Evolutionary conservation across 75 land plant species (phyloP).

Genomic region (Cupressus sempervirens): DNA sequence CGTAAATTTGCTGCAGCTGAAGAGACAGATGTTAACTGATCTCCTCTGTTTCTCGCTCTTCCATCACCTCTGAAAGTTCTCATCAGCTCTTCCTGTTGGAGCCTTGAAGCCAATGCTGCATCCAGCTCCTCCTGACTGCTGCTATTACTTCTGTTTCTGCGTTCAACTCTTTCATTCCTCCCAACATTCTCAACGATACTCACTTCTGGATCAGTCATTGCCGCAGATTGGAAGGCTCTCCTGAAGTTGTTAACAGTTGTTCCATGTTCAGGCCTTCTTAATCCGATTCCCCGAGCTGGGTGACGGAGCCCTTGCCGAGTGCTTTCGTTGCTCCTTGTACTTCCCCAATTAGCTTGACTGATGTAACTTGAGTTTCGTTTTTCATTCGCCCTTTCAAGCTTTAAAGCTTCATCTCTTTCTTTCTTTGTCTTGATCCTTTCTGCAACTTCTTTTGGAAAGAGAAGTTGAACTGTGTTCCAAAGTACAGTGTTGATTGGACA

Average conservation of each 20-base stretch:
- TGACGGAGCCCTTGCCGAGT: constrained; percentile 1
- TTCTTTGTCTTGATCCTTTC: constrained; percentile 38
- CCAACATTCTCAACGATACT: constrained; percentile 1
- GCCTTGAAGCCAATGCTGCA: constrained; percentile 69
- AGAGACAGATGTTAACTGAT: constrained; percentile 17
- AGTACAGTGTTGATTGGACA: constrained; percentile 86
- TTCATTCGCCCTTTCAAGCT: background rate
- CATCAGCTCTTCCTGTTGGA: constrained; percentile 74
- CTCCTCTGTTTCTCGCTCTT: background rate
- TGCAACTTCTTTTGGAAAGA: constrained; percentile 77
- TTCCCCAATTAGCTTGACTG: background rate
- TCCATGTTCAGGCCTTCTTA: constrained; percentile 1
- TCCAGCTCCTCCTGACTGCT: constrained; percentile 58
- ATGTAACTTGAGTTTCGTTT: background rate
- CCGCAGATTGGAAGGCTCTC: constrained; percentile 15
- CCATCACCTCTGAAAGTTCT: constrained; percentile 22
- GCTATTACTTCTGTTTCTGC: constrained; percentile 10
- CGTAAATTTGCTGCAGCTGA: constrained; percentile 52
- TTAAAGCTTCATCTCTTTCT: background rate
- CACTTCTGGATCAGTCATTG: constrained; percentile 12
- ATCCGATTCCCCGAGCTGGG: background rate
- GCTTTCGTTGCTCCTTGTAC: background rate
- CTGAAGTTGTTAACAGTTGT: constrained; percentile 4
- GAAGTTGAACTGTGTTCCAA: constrained; percentile 93
- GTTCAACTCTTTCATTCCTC: constrained; percentile 10